phyloP scores from a whole-genome alignment of 2,329 filamentous ascomycete genomes.

The Metarhizium guizhouense region DNA sequence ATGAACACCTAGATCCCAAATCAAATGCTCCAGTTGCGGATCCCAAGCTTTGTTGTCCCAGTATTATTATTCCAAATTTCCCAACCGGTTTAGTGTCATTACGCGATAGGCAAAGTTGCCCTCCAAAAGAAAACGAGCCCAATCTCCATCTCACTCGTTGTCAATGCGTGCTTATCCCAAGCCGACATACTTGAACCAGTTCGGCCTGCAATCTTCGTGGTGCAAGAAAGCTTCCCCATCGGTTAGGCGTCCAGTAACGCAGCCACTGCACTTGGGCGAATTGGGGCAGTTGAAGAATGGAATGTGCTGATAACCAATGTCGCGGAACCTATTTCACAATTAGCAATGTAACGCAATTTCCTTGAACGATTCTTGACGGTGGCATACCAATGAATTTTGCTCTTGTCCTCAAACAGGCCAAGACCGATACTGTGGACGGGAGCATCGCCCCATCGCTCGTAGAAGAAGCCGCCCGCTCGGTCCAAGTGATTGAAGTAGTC shows the following conservation, averaged over 20 bases:
- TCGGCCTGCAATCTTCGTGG: slow-evolving; percentile 86
- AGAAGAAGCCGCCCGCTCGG: slow-evolving; percentile 96
- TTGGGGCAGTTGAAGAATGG: slow-evolving; percentile 99
- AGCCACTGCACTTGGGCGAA: slow-evolving; percentile 85
- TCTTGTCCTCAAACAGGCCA: slow-evolving; percentile 83
- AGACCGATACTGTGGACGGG: slow-evolving; percentile 93
- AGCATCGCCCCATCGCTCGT: slow-evolving; percentile 96
- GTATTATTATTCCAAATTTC: neutral
- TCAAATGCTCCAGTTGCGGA: neutral
- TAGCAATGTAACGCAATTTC: neutral
- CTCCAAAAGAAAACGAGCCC: neutral
- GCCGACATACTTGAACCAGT: slow-evolving; percentile 94
- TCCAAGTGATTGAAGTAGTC: slow-evolving; percentile 96
- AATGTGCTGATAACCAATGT: slow-evolving; percentile 97
- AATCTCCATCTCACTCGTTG: too few species aligned
- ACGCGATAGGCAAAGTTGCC: neutral
- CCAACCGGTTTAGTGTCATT: neutral
- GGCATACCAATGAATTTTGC: slow-evolving; percentile 83
- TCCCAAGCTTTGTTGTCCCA: neutral
- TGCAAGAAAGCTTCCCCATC: slow-evolving; percentile 80
- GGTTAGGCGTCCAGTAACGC: slow-evolving; percentile 77
- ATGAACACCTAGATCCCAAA: slow-evolving; percentile 5
- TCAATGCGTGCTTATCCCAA: slow-evolving; percentile 47
- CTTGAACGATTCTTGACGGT: neutral
- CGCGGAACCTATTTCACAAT: slow-evolving; percentile 73